These are phyloP conservation scores for Cystobasidium pallidum DNA, from an alignment of 1,284 basidiomycete genomes.

Conservation along the genomic window DNA sequence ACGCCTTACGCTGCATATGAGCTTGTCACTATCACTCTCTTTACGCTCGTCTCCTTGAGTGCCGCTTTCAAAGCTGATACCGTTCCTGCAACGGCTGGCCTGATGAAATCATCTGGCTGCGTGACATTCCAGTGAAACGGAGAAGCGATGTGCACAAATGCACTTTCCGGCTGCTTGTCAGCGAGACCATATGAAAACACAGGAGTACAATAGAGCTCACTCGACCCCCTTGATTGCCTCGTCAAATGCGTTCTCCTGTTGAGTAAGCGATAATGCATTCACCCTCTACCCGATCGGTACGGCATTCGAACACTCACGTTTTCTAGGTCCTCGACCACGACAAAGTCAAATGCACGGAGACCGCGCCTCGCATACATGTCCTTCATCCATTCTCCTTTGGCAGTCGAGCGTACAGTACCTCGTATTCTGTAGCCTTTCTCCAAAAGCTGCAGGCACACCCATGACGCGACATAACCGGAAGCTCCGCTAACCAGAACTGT, in stretches of 20 bases:
- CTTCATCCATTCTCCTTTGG: constrained; percentile 58
- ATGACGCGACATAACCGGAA: constrained; percentile 55
- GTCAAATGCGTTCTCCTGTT: constrained; percentile 56
- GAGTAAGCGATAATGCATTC: not conserved
- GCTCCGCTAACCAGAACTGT: constrained; percentile 56
- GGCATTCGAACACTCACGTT: constrained; percentile 45
- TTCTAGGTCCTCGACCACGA: constrained; percentile 57
- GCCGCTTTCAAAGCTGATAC: constrained; percentile 57
- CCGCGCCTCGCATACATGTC: constrained; percentile 54
- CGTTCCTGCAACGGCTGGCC: constrained; percentile 61
- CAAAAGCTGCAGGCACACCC: constrained; percentile 54
- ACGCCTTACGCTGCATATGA: constrained; percentile 57
- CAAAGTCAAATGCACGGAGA: constrained; percentile 52
- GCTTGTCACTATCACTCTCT: constrained; percentile 59
- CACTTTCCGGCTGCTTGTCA: too few species aligned
- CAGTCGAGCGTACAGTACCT: constrained; percentile 57
- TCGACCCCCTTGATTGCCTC: constrained; percentile 58
- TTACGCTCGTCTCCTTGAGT: constrained; percentile 54
- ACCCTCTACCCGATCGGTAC: not conserved
- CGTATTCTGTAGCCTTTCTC: constrained; percentile 56
- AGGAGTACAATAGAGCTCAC: too few species aligned
- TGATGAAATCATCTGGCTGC: constrained; percentile 56
- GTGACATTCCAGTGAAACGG: constrained; percentile 55
- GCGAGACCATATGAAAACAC: too few species aligned
- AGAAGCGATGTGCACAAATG: constrained; percentile 52